Evolutionary conservation across 176 grass and related monocot genomes (phyloP), one percentile per base, ranked within the genome.

Genomic region (Triticum urartu): DNA sequence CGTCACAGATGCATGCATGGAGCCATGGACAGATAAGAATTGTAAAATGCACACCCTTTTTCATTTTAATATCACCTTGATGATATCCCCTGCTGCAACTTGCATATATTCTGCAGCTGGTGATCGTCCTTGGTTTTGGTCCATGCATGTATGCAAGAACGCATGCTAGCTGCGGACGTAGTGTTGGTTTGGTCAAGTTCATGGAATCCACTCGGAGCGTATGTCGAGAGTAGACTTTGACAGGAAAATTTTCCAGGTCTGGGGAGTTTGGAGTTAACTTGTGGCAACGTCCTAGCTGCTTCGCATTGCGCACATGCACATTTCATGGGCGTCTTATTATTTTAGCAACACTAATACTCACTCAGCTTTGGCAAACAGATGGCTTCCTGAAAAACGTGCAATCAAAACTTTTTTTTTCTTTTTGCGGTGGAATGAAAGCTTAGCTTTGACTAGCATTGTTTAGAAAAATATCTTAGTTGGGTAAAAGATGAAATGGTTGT

Each of bases 111-210:
- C 18, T 50, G 79, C 45, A 56, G 66, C 13, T 20, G 30, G 33
- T 54, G 52, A 65, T 43, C 50, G 15, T 54, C 58, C 75, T 85
- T 75, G 82, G 59, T 9, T 74, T 33, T 32, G 45, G 79, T 40
- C 39, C 70, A 81, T 81, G 70, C 33, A 63, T 81, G 70, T 22
- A 63, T 72, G 38, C 50, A 8, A 75, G 24, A 75, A 21, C 45
- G 28, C 47, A 21, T 47, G 50, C 43, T 28, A 7, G 32, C 63
- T 84, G 75, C 40, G 7, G 52, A 79, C 58, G 38, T 12, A 13
- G 61, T 3, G 6, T 20, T 52, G 45, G 13, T 52, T 67, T 39
- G 54, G 39, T 72, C 81, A 63, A 39, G 39, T 62, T 6, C 28
- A 78, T 5, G 10, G 50, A 39, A 78, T 58, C 11, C 70, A 10